A percentile compares a stretch with the other conserved stretches of the same genome.
Evolutionary conservation across 805 yeast species (phyloP).

Genomic region (Candida glaebosa): DNA sequence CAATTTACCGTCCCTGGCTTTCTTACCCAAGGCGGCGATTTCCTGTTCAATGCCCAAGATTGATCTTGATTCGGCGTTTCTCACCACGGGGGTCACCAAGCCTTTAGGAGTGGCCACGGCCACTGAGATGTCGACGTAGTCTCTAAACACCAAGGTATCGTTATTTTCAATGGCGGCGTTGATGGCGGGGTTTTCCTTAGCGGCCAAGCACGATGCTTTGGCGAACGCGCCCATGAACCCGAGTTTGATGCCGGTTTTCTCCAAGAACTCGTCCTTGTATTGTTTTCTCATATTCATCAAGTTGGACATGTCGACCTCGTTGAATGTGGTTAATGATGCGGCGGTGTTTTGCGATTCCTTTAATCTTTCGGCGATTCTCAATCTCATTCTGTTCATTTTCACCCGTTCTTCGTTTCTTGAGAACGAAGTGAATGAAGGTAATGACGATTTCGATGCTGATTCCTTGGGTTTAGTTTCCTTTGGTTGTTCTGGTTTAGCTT

Average conservation of each 20-base stretch:
- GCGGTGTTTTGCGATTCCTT: conserved; percentile 99
- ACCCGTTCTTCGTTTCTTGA: conserved; percentile 87
- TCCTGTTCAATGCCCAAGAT: conserved; percentile 88
- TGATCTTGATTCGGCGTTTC: conserved; percentile 90
- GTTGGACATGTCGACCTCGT: conserved; percentile 95
- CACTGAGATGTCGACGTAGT: conserved; percentile 90
- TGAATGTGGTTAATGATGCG: conserved; percentile 95
- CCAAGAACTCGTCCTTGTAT: conserved; percentile 94
- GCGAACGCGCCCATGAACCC: conserved; percentile 99
- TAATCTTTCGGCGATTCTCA: conserved; percentile 97
- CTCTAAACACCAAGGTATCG: conserved; percentile 93
- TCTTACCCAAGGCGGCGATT: conserved; percentile 74
- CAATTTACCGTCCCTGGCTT: conserved; percentile 96
- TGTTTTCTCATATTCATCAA: conserved; percentile 91
- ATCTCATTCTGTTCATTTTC: conserved; percentile 99
- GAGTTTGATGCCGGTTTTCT: conserved; percentile 88
- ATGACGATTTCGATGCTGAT: conserved; percentile 23
- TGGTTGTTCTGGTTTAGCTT: conserved; percentile 27
- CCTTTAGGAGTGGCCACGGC: conserved; percentile 99
- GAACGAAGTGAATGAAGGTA: conserved; percentile 45
- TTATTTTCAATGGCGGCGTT: conserved; percentile 92
- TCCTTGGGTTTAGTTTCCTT: conserved; percentile 23
- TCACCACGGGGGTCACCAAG: conserved; percentile 93
- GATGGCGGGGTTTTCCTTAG: conserved; percentile 91
- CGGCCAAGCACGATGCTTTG: conserved; percentile 87